Conservation (phyloP, 257 asterid species). For the Misopates orontium region DNA sequence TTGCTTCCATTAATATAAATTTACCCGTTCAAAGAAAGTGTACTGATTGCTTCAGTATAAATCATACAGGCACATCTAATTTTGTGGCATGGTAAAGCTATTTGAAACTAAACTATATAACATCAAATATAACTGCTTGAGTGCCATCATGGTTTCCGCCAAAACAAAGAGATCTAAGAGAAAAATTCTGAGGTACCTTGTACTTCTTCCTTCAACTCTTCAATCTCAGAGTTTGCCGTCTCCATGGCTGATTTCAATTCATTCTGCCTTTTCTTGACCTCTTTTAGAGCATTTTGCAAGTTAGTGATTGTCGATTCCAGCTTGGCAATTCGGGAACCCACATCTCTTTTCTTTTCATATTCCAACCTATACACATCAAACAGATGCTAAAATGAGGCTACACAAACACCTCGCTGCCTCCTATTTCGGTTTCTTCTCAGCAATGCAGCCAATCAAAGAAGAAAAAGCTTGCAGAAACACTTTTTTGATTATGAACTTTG, state of each 20-base stretch:
- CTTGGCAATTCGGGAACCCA: conserved; percentile 79
- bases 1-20: conserved; percentile 7
- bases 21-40: conserved; percentile 7
- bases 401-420: conserved; percentile 13
- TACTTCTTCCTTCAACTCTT: conserved; percentile 56
- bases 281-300: conserved; percentile 54
- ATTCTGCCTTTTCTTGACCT: conserved; percentile 59
- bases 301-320: conserved; percentile 63
- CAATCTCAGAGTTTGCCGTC: conserved; percentile 64
- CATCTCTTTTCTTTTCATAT: conserved; percentile 89
- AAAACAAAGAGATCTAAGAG: background rate
- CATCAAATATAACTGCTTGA: conserved; percentile 16
- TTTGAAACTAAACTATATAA: conserved; percentile 11
- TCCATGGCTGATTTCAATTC: conserved; percentile 63
- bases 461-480: conserved; percentile 12
- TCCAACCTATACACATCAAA: conserved; percentile 68
- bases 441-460: conserved; percentile 17
- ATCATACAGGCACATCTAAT: background rate
- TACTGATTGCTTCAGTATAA: background rate
- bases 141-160: background rate
- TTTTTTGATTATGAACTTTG: conserved; percentile 11
- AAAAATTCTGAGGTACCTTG: conserved; percentile 43
- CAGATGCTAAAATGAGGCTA: conserved; percentile 22
- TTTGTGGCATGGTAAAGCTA: conserved; percentile 12
- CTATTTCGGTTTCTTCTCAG: conserved; percentile 13